A percentile compares a stretch with the other conserved stretches of the same genome.
phyloP scores from a whole-genome alignment of 1,139 yeast genomes.

The Kodamaea anthophila region DNA sequence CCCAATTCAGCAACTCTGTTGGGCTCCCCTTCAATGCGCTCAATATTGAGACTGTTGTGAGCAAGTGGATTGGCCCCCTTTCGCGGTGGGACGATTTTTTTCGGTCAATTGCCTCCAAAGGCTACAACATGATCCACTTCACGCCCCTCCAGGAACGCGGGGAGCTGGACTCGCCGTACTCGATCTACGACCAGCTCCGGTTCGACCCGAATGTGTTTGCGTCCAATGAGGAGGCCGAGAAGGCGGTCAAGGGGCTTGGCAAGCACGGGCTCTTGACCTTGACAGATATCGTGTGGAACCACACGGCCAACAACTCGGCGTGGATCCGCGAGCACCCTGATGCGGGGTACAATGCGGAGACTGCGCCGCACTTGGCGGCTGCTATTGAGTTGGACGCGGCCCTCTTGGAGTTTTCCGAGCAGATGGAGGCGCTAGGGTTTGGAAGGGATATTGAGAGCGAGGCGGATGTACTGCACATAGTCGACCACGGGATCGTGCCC shows the following conservation, averaged over 20 bases:
- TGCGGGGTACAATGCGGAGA: conserved; percentile 75
- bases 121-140: conserved; percentile 93
- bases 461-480: conserved; percentile 52
- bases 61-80: conserved; percentile 84
- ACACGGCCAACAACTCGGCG: conserved; percentile 82
- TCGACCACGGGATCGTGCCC: conserved; percentile 55
- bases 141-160: conserved; percentile 92
- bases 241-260: conserved; percentile 37
- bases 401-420: conserved; percentile 56
- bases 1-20: conserved; percentile 23
- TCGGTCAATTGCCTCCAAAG: conserved; percentile 56
- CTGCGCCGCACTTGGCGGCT: conserved; percentile 82
- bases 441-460: conserved; percentile 48
- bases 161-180: conserved; percentile 84
- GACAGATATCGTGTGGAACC: conserved; percentile 92
- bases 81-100: conserved; percentile 63
- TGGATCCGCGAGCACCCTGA: conserved; percentile 90
- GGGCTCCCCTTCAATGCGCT: conserved; percentile 72
- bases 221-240: conserved; percentile 25
- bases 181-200: conserved; percentile 75
- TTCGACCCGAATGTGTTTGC: conserved; percentile 68
- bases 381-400: conserved; percentile 80
- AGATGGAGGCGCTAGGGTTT: conserved; percentile 49
- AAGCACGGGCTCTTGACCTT: conserved; percentile 63
- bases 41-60: conserved; percentile 77